These are phyloP conservation scores for Saraca asoca DNA, from an alignment of 331 rosid species.

Conservation along the genomic window DNA sequence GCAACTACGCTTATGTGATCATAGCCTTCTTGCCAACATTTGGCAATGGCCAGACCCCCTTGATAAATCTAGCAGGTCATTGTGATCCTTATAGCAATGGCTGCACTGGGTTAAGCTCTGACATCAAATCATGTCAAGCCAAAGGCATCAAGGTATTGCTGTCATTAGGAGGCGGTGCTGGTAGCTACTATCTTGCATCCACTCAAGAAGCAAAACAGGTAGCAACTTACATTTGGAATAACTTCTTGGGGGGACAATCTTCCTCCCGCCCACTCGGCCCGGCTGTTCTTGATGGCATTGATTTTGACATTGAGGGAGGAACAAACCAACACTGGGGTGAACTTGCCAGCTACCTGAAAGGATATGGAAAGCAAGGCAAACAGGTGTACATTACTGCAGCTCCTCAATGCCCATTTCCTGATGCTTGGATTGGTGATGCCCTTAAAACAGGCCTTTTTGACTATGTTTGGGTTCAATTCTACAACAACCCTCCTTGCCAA, in stretches of 20 bases:
- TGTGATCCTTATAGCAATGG: background rate
- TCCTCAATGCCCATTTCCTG: background rate
- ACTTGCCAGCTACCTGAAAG: background rate
- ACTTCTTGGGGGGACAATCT: slow-evolving; percentile 1
- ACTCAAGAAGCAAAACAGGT: background rate
- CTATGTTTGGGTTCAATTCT: background rate
- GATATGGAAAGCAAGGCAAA: background rate
- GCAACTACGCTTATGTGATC: background rate
- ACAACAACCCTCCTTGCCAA: slow-evolving; percentile 3
- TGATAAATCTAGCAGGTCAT: background rate
- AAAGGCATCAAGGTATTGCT: slow-evolving; percentile 1
- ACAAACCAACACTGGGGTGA: background rate
- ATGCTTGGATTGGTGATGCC: background rate
- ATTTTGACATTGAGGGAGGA: background rate
- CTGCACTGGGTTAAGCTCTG: background rate
- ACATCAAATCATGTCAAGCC: background rate
- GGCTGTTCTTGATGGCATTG: background rate
- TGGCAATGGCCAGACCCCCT: slow-evolving; percentile 1
- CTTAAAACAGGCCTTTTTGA: background rate
- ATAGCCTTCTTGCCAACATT: slow-evolving; percentile 1
- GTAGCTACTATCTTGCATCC: background rate
- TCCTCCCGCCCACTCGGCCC: background rate
- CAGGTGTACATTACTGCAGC: background rate
- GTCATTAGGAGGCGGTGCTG: slow-evolving; percentile 1
- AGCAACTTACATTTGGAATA: background rate